Conservation (phyloP, 768 basidiomycete genomes). For the Nidularia pulvinata region DNA sequence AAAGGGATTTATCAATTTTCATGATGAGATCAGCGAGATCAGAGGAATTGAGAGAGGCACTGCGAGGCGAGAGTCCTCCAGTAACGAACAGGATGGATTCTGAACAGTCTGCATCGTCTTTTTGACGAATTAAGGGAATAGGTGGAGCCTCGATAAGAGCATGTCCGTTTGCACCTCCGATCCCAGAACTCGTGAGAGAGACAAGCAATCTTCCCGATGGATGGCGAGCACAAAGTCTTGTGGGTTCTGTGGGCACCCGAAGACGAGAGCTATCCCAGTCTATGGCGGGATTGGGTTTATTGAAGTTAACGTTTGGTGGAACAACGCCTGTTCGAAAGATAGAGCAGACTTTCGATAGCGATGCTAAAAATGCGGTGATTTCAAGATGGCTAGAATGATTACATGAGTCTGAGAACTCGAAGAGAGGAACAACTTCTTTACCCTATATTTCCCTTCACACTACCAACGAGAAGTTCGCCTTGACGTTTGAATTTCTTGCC, state of each 20-base stretch:
- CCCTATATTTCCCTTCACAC: conserved; percentile 33
- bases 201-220: conserved; percentile 24
- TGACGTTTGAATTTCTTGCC: conserved; percentile 24
- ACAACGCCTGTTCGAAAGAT: conserved; percentile 31
- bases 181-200: conserved; percentile 40
- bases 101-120: background rate
- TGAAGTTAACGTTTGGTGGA: conserved; percentile 38
- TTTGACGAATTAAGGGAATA: background rate
- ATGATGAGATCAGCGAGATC: background rate
- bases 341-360: conserved; percentile 38
- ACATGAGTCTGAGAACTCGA: background rate
- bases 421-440: background rate
- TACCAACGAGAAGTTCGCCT: conserved; percentile 31
- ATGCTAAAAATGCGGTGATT: conserved; percentile 41
- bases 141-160: conserved; percentile 34
- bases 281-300: conserved; percentile 31
- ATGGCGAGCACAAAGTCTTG: conserved; percentile 16
- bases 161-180: conserved; percentile 43
- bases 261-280: conserved; percentile 34
- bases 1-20: background rate
- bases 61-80: conserved; percentile 34
- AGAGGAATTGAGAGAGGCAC: conserved; percentile 10
- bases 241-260: conserved; percentile 25
- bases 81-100: conserved; percentile 25
- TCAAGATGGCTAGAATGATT: conserved; percentile 29